Evolutionary conservation across 306 rosid genomes (phyloP).

Genomic region (Sindora glabra): DNA sequence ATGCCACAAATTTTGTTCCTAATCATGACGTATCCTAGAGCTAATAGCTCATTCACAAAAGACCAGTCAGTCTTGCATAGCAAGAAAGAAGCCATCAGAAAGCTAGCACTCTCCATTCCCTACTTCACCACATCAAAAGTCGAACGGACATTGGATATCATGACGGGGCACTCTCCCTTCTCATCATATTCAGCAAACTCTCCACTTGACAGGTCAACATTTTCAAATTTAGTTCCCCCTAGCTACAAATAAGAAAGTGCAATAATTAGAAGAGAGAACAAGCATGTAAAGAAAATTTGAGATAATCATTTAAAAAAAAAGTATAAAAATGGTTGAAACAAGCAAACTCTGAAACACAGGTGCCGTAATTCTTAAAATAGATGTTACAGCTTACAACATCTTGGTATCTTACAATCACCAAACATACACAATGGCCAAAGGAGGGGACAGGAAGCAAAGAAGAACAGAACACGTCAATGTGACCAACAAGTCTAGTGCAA

Average conservation of each 20-base stretch:
- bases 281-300: background rate
- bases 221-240: slow-evolving; percentile 64
- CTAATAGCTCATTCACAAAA: slow-evolving; percentile 11
- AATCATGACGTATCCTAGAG: slow-evolving; percentile 1
- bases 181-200: slow-evolving; percentile 80
- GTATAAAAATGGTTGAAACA: background rate
- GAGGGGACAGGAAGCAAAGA: too few relatives aligned
- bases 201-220: slow-evolving; percentile 64
- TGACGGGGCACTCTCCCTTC: slow-evolving; percentile 86
- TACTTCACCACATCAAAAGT: slow-evolving; percentile 61
- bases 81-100: slow-evolving; percentile 1
- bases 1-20: slow-evolving; percentile 1
- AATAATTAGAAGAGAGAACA: background rate
- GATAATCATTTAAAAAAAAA: background rate
- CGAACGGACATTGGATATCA: slow-evolving; percentile 59
- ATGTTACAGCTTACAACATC: too few relatives aligned
- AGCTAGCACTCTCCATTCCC: slow-evolving; percentile 1
- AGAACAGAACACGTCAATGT: too few relatives aligned
- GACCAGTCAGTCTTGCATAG: slow-evolving; percentile 21
- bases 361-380: background rate
- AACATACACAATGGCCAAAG: too few relatives aligned
- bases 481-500: too few relatives aligned
- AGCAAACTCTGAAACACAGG: background rate
- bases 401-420: too few relatives aligned
- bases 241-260: slow-evolving; percentile 32